These are phyloP conservation scores for Tulasnella sp. DNA, from an alignment of 768 basidiomycete species.

Conservation along the genomic window DNA sequence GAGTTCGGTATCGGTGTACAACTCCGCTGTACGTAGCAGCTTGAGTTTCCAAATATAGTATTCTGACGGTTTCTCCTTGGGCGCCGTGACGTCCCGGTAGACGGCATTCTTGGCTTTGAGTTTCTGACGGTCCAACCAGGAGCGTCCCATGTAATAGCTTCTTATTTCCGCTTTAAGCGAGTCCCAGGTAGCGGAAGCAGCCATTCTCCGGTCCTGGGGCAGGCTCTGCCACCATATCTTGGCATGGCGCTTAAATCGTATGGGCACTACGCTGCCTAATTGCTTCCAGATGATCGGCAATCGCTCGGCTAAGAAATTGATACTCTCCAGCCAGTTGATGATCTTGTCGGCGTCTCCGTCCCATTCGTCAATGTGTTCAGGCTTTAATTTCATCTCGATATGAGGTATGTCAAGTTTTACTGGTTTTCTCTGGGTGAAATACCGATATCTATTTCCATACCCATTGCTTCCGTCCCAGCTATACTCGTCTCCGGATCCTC, in stretches of 20 bases:
- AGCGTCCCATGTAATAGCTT: slow-evolving; percentile 27
- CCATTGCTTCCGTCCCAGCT: not conserved
- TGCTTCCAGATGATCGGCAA: slow-evolving; percentile 20
- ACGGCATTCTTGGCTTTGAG: slow-evolving; percentile 20
- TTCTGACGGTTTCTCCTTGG: slow-evolving; percentile 25
- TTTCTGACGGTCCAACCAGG: slow-evolving; percentile 25
- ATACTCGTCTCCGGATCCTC: not conserved
- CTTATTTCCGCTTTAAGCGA: slow-evolving; percentile 21
- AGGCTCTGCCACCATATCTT: slow-evolving; percentile 27
- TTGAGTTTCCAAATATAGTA: slow-evolving; percentile 28
- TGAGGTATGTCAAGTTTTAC: slow-evolving; percentile 16
- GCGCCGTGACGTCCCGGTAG: slow-evolving; percentile 23
- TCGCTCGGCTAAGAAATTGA: slow-evolving; percentile 21
- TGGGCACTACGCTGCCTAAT: slow-evolving; percentile 26
- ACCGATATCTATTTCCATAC: not conserved
- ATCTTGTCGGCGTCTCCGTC: slow-evolving; percentile 25
- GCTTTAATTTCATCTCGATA: slow-evolving; percentile 27
- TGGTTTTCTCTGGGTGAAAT: not conserved
- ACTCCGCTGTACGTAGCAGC: slow-evolving; percentile 17
- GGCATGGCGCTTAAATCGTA: slow-evolving; percentile 18
- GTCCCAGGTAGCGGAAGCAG: slow-evolving; percentile 24
- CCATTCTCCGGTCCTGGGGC: slow-evolving; percentile 1
- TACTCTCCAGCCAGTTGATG: slow-evolving; percentile 23
- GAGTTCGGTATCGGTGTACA: slow-evolving; percentile 23
- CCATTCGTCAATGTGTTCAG: slow-evolving; percentile 26